Evolutionary conservation across 805 yeast genomes (phyloP), one percentile per base, ranked within the genome.

Genomic region (Danielozyma ontarioensis): DNA sequence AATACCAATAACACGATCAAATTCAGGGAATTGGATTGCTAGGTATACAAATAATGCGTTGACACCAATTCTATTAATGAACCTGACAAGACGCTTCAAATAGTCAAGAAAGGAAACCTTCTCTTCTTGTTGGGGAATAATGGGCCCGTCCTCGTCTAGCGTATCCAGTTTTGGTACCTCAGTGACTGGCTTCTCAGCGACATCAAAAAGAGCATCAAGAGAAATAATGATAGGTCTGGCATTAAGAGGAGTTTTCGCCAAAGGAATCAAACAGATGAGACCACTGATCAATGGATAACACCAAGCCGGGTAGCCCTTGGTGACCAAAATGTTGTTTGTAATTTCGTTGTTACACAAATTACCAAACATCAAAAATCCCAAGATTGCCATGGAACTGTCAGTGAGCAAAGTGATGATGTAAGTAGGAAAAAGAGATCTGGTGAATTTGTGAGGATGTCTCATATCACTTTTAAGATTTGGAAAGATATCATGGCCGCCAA

Each of bases 401-500:
- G 83, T 70, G 1, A 72, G 19, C 31, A 74, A 68, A 2, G 87
- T 76, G 39, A 80, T 76, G 16, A 71, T 50, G 44, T 80, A 83
- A 0, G 90, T 78, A 2, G 70, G 53, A 29, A 64, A 59, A 49
- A 81, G 64, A 39, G 87, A 76, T 12, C 53, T 51, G 13, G 60
- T 58, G 54, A 74, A 81, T 41, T 72, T 74, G 19, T 62, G 52
- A 5, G 87, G 87, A 35, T 72, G 79, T 48, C 78, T 69, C 83
- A 83, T 83, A 52, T 83, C 93, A 25, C 73, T 62, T 51, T 76
- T 78, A 28, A 83, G 59, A 46, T 80, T 84, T 2, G 90, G 90
- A 44, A 81, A 81, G 5, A 83, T 80, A 1, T 87, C 85, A 52
- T 83, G 90, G 2, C 93, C 93, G 36, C 90, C 90, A 77, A 85